phyloP scores from a whole-genome alignment of 306 rosid genomes.

The Crataegus laevigata region DNA sequence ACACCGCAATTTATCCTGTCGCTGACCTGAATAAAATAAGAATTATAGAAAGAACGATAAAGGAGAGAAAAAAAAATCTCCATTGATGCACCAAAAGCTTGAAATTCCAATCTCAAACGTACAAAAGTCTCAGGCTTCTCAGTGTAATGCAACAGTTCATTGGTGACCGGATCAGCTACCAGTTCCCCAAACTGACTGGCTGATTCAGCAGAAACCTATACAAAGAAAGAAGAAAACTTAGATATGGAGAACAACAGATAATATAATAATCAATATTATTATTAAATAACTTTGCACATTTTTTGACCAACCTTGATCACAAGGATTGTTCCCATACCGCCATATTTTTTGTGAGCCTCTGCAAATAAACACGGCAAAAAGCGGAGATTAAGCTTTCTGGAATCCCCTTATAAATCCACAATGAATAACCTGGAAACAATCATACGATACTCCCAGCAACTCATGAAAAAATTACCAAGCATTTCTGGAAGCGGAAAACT shows the following conservation, averaged over 20 bases:
- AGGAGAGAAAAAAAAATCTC: background rate
- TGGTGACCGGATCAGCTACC: conserved; percentile 80
- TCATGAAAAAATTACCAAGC: conserved; percentile 52
- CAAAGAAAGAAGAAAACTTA: conserved; percentile 6
- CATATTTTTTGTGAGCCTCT: conserved; percentile 79
- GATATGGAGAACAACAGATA: background rate
- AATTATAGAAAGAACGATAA: background rate
- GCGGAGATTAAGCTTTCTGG: conserved; percentile 5
- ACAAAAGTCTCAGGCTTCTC: conserved; percentile 98
- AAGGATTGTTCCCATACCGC: conserved; percentile 91
- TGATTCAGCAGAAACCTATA: conserved; percentile 83
- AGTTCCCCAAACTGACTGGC: conserved; percentile 86
- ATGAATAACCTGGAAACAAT: background rate
- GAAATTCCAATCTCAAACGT: conserved; percentile 15
- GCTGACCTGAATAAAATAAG: conserved; percentile 59
- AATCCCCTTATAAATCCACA: conserved; percentile 10
- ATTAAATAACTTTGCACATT: background rate
- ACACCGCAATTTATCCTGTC: conserved; percentile 89
- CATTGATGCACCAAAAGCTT: background rate
- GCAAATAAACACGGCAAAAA: conserved; percentile 19
- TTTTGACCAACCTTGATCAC: conserved; percentile 66
- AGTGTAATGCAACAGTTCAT: conserved; percentile 88
- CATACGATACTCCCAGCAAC: conserved; percentile 14
- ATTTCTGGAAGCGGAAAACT: conserved; percentile 88
- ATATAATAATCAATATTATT: background rate